Base-by-base conservation (phyloP, 2,329 filamentous ascomycete genomes). In the Fragosphaeria purpurea region DNA sequence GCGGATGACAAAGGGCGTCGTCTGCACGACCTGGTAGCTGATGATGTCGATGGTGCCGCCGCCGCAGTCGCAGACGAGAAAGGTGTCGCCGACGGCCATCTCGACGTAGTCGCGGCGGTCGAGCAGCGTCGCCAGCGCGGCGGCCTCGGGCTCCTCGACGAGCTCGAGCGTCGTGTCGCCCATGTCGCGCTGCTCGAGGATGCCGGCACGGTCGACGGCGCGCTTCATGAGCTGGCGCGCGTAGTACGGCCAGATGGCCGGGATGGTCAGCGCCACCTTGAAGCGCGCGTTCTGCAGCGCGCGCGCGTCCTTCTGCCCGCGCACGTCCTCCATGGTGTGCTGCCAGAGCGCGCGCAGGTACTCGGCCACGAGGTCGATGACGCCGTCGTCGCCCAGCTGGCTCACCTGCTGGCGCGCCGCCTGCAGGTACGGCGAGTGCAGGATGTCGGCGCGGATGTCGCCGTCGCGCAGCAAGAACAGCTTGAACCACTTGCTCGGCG, bases 1-100 rank as follows among this genome's bases (percentile, higher is more conserved):
- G 50, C 67, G 65, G n/a, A 77, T 63, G 52, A 71, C 65, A 6
- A 76, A 61, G n/a, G 49, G 41, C 10, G 30, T 13, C 13, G 40
- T 38, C 30, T 44, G 39, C 38, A 43, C 7, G 40, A 78, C 68
- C 50, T 71, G 69, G 54, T 78, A 78, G 6, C 71, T 73, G 51
- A 78, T 76, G 22, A 78, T 62, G 58, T 79, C 75, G 1, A 58
- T 59, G 0, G 63, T 65, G 2, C 62, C 62, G n/a, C 64, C 63
- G 30, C 63, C 63, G 33, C 60, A 57, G 46, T 65, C 63, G 34
- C 55, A 58, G 6, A 64, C 53, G 3, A 64, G 58, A 31, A 63
- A 62, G 2, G 39, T 57, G 33, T 61, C 57, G 8, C 51, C 57
- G 0, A 40, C 35, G 52, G 52, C 38, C 2, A 48, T 42, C 4